Percentiles rank a stretch among this genome's conserved stretches.
These are phyloP conservation scores for Podospora fimiseda DNA, from an alignment of 495 filamentous ascomycete species.

Conservation along the genomic window DNA sequence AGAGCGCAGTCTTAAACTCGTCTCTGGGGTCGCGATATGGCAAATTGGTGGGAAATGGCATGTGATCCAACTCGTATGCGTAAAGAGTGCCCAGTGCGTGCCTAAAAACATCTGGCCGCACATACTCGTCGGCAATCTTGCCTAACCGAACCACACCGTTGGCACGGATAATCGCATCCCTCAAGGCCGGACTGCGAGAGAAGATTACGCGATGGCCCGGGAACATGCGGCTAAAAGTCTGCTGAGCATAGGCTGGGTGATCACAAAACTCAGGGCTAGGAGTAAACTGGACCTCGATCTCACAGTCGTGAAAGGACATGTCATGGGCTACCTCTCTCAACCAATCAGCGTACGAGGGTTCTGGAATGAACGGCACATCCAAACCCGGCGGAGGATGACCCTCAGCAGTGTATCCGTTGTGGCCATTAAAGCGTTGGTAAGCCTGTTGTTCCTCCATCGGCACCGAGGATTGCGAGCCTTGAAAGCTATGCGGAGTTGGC, in stretches of 20 bases:
- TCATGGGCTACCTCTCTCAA: too few species aligned
- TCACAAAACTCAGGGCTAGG: constrained; percentile 37
- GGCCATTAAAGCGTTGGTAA: constrained; percentile 21
- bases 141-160: too few species aligned
- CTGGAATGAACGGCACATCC: background rate
- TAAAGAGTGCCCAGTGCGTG: constrained; percentile 45
- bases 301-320: constrained; percentile 41
- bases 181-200: constrained; percentile 42
- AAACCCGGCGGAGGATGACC: constrained; percentile 6
- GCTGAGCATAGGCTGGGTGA: constrained; percentile 35
- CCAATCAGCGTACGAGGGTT: too few species aligned
- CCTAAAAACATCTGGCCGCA: constrained; percentile 44
- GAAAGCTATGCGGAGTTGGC: constrained; percentile 48
- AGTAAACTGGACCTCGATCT: constrained; percentile 39
- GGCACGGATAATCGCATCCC: constrained; percentile 16
- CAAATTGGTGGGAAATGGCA: constrained; percentile 16
- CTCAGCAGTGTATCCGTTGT: constrained; percentile 10
- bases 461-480: constrained; percentile 46
- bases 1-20: constrained; percentile 43
- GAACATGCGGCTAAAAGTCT: constrained; percentile 31
- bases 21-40: constrained; percentile 25
- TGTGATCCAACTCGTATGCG: constrained; percentile 26
- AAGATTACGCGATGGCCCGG: constrained; percentile 49
- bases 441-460: constrained; percentile 30
- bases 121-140: constrained; percentile 40